phyloP scores from a whole-genome alignment of 2,329 filamentous ascomycete species.

The Ascochyta viciae-villosae region DNA sequence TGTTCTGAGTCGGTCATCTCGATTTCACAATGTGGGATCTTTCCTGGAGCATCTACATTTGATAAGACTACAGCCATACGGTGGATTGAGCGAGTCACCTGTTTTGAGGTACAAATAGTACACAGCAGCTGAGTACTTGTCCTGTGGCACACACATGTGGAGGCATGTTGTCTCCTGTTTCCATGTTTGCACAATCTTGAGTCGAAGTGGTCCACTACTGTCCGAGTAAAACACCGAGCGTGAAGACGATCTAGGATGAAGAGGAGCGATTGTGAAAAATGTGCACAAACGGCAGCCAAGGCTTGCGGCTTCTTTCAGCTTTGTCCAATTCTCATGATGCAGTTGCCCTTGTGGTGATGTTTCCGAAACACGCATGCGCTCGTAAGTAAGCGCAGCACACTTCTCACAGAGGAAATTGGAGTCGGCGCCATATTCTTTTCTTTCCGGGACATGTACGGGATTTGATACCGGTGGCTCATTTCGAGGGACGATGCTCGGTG shows the following conservation, averaged over 20 bases:
- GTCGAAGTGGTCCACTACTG: conserved; percentile 2
- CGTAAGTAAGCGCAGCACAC: conserved; percentile 5
- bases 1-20: conserved; percentile 3
- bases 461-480: background rate
- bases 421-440: background rate
- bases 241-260: conserved; percentile 6
- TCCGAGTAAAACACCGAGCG: conserved; percentile 6
- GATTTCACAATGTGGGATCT: background rate
- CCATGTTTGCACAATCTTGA: conserved; percentile 1
- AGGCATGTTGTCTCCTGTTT: conserved; percentile 2
- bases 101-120: conserved; percentile 11
- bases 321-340: conserved; percentile 7
- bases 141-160: conserved; percentile 10
- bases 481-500: background rate
- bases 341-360: conserved; percentile 12
- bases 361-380: conserved; percentile 16
- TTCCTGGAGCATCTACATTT: background rate
- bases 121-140: background rate
- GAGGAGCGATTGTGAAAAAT: conserved; percentile 11
- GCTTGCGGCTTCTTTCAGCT: background rate
- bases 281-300: conserved; percentile 11
- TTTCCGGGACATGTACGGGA: background rate
- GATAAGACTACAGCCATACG: background rate
- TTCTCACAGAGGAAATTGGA: conserved; percentile 14
- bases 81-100: background rate